Evolutionary conservation across 352 stramenopile genomes (phyloP).

Genomic region (Pythium sukuiense): DNA sequence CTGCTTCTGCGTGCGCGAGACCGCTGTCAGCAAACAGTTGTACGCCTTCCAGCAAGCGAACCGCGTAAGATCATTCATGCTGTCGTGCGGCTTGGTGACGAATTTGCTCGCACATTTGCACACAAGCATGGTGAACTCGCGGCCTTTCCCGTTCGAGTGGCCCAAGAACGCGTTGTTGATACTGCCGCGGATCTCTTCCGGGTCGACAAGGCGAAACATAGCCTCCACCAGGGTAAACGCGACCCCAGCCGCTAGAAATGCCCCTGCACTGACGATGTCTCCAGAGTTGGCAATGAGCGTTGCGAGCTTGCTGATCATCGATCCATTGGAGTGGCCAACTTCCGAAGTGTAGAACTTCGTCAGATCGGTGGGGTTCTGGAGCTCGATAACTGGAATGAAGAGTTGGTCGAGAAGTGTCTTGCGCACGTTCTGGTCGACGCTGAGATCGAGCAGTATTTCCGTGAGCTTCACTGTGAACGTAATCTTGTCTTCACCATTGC

Average conservation of each 20-base stretch:
- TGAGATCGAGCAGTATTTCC: slow-evolving; percentile 20
- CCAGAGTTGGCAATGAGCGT: slow-evolving; percentile 55
- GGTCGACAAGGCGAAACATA: slow-evolving; percentile 60
- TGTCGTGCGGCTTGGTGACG: slow-evolving; percentile 47
- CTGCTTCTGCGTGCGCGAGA: slow-evolving; percentile 82
- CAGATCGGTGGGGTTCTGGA: slow-evolving; percentile 27
- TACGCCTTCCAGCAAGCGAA: slow-evolving; percentile 70
- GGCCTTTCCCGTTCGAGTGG: slow-evolving; percentile 66
- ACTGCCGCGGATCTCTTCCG: slow-evolving; percentile 58
- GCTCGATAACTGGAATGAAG: slow-evolving; percentile 23
- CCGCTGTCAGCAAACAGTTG: slow-evolving; percentile 68
- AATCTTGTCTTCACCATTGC: neutral
- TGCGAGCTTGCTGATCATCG: slow-evolving; percentile 49
- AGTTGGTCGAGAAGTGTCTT: slow-evolving; percentile 25
- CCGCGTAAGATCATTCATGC: slow-evolving; percentile 37
- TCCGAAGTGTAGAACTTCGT: slow-evolving; percentile 52
- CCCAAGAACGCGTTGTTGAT: slow-evolving; percentile 76
- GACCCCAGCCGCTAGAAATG: slow-evolving; percentile 52
- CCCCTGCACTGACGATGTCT: slow-evolving; percentile 36
- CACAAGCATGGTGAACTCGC: slow-evolving; percentile 84
- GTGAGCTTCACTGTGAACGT: slow-evolving; percentile 25
- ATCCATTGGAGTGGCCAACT: slow-evolving; percentile 28
- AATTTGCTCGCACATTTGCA: slow-evolving; percentile 84
- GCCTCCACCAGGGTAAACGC: slow-evolving; percentile 67
- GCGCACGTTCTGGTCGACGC: slow-evolving; percentile 17